Evolutionary conservation across 1,139 yeast species (phyloP).

Genomic region (Candida smagusa): DNA sequence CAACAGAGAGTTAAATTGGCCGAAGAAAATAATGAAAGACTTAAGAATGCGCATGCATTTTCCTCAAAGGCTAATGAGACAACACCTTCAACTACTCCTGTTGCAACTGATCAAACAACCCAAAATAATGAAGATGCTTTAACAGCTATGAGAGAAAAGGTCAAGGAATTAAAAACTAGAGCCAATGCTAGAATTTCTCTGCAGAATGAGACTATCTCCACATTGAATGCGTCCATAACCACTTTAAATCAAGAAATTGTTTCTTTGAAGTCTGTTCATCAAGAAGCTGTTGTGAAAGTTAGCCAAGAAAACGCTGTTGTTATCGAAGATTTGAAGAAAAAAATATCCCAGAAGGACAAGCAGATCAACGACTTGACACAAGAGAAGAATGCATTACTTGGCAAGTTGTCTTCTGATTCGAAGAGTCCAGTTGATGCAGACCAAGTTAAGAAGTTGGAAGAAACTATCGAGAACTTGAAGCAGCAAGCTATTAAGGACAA

Average conservation of each 20-base stretch:
- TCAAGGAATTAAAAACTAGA: slow-evolving; percentile 29
- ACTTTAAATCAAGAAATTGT: slow-evolving; percentile 11
- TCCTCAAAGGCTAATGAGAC: too few relatives aligned
- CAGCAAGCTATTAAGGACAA: slow-evolving; percentile 6
- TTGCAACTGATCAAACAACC: slow-evolving; percentile 5
- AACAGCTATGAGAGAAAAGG: slow-evolving; percentile 25
- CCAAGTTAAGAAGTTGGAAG: slow-evolving; percentile 2
- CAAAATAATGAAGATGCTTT: slow-evolving; percentile 16
- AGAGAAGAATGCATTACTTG: slow-evolving; percentile 11
- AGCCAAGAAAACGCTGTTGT: slow-evolving; percentile 2
- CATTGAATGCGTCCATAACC: slow-evolving; percentile 20
- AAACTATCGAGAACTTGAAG: slow-evolving; percentile 2
- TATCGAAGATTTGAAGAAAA: slow-evolving; percentile 2
- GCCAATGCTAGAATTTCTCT: slow-evolving; percentile 20
- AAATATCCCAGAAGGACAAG: slow-evolving; percentile 5
- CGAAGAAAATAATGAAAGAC: slow-evolving; percentile 38
- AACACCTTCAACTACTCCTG: background rate
- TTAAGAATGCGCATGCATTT: slow-evolving; percentile 13
- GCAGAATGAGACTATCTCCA: slow-evolving; percentile 21
- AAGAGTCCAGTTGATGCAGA: slow-evolving; percentile 2
- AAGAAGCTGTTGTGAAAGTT: slow-evolving; percentile 5
- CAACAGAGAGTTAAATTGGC: slow-evolving; percentile 33
- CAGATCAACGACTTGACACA: slow-evolving; percentile 9
- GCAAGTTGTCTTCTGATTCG: slow-evolving; percentile 10
- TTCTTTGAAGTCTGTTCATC: slow-evolving; percentile 8